Percentiles rank a stretch among this genome's conserved stretches.
phyloP scores from a whole-genome alignment of 805 yeast species.

The Zygosaccharomyces siamensis region DNA sequence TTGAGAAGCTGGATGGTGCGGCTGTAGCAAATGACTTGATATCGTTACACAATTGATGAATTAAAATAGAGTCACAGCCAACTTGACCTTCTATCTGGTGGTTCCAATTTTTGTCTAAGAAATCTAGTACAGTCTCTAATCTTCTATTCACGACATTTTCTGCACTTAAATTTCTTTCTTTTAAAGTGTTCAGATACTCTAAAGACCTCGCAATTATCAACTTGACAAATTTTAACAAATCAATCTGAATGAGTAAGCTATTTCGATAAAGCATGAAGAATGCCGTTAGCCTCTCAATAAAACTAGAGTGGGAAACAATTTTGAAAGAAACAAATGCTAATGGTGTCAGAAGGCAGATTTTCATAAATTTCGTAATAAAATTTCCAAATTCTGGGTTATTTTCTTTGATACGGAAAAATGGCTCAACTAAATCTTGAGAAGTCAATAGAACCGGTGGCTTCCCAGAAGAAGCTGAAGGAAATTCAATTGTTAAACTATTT shows the following conservation, averaged over 20 bases:
- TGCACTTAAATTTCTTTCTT: constrained; percentile 2
- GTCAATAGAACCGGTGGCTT: constrained; percentile 2
- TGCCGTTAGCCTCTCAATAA: constrained; percentile 17
- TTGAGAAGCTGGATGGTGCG: not conserved
- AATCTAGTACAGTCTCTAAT: constrained; percentile 15
- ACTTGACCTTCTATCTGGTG: constrained; percentile 21
- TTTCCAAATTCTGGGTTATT: constrained; percentile 27
- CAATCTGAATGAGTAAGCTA: constrained; percentile 34
- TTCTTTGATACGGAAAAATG: constrained; percentile 22
- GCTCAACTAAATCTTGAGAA: constrained; percentile 13
- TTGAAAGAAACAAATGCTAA: constrained; percentile 18
- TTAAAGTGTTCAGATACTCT: constrained; percentile 7
- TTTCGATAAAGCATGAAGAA: constrained; percentile 30
- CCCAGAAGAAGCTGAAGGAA: constrained; percentile 5
- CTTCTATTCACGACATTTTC: constrained; percentile 5
- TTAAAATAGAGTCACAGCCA: constrained; percentile 33
- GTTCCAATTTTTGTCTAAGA: constrained; percentile 26
- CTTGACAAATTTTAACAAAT: constrained; percentile 32
- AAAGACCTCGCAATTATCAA: constrained; percentile 24
- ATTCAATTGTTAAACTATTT: constrained; percentile 12
- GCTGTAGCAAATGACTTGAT: constrained; percentile 13
- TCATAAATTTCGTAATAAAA: constrained; percentile 25
- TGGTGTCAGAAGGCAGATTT: constrained; percentile 25
- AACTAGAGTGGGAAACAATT: constrained; percentile 17
- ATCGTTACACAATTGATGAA: constrained; percentile 33